phyloP scores from a whole-genome alignment of 169 alveolate species.

The Plasmodium gallinaceum region DNA sequence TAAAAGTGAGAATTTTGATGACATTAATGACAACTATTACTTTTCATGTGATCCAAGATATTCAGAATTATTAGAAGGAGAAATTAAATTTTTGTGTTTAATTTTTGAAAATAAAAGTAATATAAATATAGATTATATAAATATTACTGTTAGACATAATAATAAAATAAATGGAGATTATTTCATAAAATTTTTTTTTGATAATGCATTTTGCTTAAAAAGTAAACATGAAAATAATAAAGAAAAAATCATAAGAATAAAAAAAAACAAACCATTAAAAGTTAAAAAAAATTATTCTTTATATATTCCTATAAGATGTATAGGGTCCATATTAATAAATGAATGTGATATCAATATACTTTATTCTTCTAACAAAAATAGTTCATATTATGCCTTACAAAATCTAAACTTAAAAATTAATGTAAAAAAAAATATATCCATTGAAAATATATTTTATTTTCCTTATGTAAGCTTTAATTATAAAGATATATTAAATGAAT shows the following conservation, averaged over 20 bases:
- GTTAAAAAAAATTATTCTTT: constrained; percentile 21
- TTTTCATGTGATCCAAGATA: constrained; percentile 59
- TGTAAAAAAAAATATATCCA: constrained; percentile 28
- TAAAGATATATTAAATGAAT: background rate
- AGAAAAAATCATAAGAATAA: background rate
- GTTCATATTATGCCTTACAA: constrained; percentile 33
- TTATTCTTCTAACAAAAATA: constrained; percentile 24
- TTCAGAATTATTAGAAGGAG: constrained; percentile 74
- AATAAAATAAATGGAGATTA: constrained; percentile 20
- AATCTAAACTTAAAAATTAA: constrained; percentile 34
- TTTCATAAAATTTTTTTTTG: constrained; percentile 55
- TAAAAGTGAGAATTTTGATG: background rate
- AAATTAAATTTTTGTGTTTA: constrained; percentile 65
- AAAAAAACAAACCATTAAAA: constrained; percentile 6
- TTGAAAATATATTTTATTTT: constrained; percentile 37
- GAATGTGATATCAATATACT: constrained; percentile 33
- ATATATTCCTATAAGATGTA: constrained; percentile 64
- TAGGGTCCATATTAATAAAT: constrained; percentile 56
- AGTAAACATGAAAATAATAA: background rate
- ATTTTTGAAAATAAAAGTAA: constrained; percentile 43
- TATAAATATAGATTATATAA: constrained; percentile 38
- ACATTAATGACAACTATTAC: constrained; percentile 18
- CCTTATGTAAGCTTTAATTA: constrained; percentile 60
- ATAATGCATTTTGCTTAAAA: constrained; percentile 48
- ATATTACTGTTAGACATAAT: constrained; percentile 33